phyloP scores from a whole-genome alignment of 257 asterid species.

The Agastache rugosa region DNA sequence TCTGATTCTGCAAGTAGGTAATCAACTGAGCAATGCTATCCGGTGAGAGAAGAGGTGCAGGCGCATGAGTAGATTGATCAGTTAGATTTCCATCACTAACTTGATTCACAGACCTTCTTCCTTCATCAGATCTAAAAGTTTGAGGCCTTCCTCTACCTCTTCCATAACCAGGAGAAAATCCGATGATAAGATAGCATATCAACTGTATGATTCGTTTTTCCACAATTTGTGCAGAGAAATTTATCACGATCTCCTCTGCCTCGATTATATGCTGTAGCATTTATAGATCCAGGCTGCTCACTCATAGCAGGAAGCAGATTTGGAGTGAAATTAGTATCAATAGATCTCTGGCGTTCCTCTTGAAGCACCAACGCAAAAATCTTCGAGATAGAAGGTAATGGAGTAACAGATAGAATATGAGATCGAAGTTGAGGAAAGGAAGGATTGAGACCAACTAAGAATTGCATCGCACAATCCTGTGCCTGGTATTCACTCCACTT shows the following conservation, averaged over 20 bases:
- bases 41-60: too few relatives aligned
- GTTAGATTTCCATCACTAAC: neutral
- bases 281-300: too few relatives aligned
- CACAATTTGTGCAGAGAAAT: neutral
- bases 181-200: neutral
- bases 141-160: neutral
- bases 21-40: too few relatives aligned
- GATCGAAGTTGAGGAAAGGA: too few relatives aligned
- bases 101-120: neutral
- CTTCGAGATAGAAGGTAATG: too few relatives aligned
- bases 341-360: neutral
- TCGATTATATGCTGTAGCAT: neutral
- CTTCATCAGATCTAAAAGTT: neutral
- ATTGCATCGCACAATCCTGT: too few relatives aligned
- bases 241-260: neutral
- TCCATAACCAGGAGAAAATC: neutral
- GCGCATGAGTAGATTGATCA: too few relatives aligned
- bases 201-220: neutral
- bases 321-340: neutral
- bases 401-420: too few relatives aligned
- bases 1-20: too few relatives aligned
- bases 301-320: too few relatives aligned
- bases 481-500: too few relatives aligned
- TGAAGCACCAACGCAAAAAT: neutral
- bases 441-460: too few relatives aligned